Evolutionary conservation across 306 rosid genomes (phyloP).

Genomic region (Alnus rubra): DNA sequence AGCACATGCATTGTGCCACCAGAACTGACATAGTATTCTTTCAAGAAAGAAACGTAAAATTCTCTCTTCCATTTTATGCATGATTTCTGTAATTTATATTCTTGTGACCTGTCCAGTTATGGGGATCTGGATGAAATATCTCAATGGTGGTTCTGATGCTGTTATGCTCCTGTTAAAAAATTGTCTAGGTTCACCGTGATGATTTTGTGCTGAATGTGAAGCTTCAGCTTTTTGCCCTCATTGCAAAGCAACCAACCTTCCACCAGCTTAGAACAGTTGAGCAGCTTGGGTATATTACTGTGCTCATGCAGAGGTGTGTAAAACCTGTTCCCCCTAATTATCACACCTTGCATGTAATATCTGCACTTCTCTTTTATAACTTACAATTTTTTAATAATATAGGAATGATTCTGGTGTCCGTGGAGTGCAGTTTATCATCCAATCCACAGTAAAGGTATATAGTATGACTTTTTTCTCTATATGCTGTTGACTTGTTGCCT

Average conservation of each 20-base stretch:
- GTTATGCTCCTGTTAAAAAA: constrained; percentile 18
- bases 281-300: constrained; percentile 90
- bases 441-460: constrained; percentile 83
- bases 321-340: constrained; percentile 13
- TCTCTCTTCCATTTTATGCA: background rate
- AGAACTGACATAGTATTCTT: background rate
- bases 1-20: background rate
- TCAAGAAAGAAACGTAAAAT: background rate
- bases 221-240: constrained; percentile 87
- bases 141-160: constrained; percentile 11
- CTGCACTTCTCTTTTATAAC: constrained; percentile 10
- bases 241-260: constrained; percentile 88
- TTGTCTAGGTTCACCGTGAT: constrained; percentile 79
- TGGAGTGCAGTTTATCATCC: constrained; percentile 81
- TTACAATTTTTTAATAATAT: constrained; percentile 26
- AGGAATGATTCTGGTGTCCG: constrained; percentile 83
- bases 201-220: constrained; percentile 76
- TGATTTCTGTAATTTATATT: background rate
- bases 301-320: constrained; percentile 67
- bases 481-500: constrained; percentile 10
- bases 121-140: constrained; percentile 21
- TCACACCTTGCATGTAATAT: constrained; percentile 16
- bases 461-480: constrained; percentile 12
- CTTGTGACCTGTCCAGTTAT: background rate
- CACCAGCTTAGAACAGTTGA: constrained; percentile 98